Evolutionary conservation across 768 basidiomycete species (phyloP).

Genomic region (Boletus subparvulus): DNA sequence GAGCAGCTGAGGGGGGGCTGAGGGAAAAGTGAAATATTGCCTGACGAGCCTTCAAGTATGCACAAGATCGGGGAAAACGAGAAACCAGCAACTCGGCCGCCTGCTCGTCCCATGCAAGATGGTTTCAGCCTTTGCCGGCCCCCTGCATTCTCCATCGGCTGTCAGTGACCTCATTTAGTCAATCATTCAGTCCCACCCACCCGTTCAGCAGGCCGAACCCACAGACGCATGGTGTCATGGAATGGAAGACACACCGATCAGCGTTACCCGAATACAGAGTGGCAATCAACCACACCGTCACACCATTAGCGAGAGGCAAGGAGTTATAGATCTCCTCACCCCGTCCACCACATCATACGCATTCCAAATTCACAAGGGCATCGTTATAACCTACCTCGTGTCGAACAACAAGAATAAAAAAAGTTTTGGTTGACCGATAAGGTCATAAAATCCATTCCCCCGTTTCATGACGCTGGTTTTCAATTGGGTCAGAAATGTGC

Average conservation of each 20-base stretch:
- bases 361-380: background rate
- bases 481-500: background rate
- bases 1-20: background rate
- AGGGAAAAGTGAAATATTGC: background rate
- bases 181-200: background rate
- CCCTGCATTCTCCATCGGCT: slow-evolving; percentile 2
- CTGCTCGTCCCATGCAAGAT: background rate
- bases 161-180: background rate
- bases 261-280: background rate
- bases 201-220: background rate
- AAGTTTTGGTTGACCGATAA: slow-evolving; percentile 2
- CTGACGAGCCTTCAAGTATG: background rate
- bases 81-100: background rate
- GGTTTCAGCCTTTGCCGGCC: background rate
- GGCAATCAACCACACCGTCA: background rate
- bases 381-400: slow-evolving; percentile 4
- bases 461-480: background rate
- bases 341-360: background rate
- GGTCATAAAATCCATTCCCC: background rate
- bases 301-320: background rate
- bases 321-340: background rate
- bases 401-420: background rate
- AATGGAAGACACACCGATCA: slow-evolving; percentile 5
- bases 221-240: background rate
- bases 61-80: background rate